These are phyloP conservation scores for Trichoderma gracile DNA, from an alignment of 2,329 filamentous ascomycete species.

Conservation along the genomic window DNA sequence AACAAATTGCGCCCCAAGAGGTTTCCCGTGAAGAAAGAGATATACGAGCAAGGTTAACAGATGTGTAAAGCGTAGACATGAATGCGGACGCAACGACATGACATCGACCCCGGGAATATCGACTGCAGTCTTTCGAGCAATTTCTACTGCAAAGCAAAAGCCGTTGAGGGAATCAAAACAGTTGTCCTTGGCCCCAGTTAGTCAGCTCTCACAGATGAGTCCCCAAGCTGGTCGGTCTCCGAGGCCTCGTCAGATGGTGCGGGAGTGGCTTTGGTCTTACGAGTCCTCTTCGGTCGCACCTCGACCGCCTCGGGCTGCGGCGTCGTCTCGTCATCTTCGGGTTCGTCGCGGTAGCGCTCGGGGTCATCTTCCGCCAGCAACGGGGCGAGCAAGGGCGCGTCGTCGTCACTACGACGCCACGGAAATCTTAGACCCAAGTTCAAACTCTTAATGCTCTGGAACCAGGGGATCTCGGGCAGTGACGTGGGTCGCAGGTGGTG, in stretches of 20 bases:
- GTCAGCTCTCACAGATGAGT: conserved; percentile 3
- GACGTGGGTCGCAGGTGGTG: conserved; percentile 40
- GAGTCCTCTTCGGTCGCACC: conserved; percentile 30
- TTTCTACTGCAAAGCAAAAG: neutral
- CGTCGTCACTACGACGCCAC: conserved; percentile 27
- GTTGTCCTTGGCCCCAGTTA: conserved; percentile 17
- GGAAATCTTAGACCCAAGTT: conserved; percentile 22
- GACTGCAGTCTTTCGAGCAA: neutral
- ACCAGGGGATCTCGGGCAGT: conserved; percentile 43
- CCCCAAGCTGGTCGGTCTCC: conserved; percentile 7
- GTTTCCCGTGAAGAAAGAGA: conserved; percentile 3
- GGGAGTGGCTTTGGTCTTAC: conserved; percentile 32
- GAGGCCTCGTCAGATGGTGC: conserved; percentile 25
- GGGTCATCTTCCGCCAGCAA: conserved; percentile 33
- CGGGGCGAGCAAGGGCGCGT: conserved; percentile 29
- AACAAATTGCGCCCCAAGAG: neutral
- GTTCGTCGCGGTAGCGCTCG: conserved; percentile 34
- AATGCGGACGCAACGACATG: neutral
- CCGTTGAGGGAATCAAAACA: neutral
- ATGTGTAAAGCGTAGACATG: neutral
- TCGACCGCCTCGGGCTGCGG: conserved; percentile 31
- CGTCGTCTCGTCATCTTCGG: conserved; percentile 18
- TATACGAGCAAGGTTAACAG: neutral
- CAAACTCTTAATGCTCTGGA: conserved; percentile 29
- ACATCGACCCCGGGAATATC: neutral